These are phyloP conservation scores for Tribonema minus DNA, from an alignment of 108 stramenopile genomes.

Conservation along the genomic window DNA sequence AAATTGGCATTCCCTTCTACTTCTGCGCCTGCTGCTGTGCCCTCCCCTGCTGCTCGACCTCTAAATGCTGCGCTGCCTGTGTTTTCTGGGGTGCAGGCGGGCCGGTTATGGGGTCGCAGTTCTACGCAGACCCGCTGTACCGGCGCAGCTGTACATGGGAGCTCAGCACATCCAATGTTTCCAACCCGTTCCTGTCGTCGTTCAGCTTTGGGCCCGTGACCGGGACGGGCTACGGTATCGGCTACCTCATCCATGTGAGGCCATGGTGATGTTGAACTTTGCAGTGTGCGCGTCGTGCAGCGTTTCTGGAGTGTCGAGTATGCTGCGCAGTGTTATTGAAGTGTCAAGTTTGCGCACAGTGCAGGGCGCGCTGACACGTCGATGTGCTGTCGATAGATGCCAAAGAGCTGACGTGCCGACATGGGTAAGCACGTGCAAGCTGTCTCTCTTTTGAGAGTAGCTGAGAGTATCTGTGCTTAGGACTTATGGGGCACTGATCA, in stretches of 20 bases:
- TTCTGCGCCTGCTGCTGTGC: too few species aligned
- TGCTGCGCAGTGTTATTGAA: too few species aligned
- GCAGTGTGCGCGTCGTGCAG: neutral
- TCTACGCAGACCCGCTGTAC: slow-evolving; percentile 47
- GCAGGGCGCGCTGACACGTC: too few species aligned
- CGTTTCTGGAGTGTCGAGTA: neutral
- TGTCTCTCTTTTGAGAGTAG: neutral
- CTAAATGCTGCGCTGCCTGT: too few species aligned
- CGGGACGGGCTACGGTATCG: slow-evolving; percentile 50
- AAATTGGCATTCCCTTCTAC: too few species aligned
- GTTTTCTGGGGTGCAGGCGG: too few species aligned
- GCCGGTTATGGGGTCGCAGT: too few species aligned
- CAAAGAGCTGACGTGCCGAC: too few species aligned
- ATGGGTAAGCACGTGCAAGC: neutral
- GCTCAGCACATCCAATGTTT: slow-evolving; percentile 53
- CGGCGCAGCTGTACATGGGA: slow-evolving; percentile 31
- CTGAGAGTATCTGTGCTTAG: neutral
- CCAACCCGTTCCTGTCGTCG: slow-evolving; percentile 26
- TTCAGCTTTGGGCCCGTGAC: slow-evolving; percentile 49
- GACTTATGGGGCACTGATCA: too few species aligned
- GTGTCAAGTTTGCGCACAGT: too few species aligned
- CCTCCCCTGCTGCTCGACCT: too few species aligned
- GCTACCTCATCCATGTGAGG: slow-evolving; percentile 38
- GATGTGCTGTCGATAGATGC: too few species aligned
- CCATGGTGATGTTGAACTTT: neutral